These are phyloP conservation scores for Ajuga reptans DNA, from an alignment of 305 asterid genomes.

Conservation along the genomic window DNA sequence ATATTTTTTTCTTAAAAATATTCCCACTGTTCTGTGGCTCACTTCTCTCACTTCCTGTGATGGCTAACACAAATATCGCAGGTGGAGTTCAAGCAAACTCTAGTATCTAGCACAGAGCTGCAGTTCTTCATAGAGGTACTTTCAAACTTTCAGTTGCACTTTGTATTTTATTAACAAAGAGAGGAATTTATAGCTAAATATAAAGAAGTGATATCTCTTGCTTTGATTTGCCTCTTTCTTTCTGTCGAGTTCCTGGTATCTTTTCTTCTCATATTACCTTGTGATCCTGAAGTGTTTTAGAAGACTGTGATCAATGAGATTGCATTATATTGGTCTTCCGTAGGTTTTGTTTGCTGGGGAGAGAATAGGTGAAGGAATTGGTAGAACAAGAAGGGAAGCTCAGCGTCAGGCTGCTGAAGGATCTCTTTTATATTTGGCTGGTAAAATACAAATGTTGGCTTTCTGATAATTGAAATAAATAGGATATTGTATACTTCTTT, in stretches of 20 bases:
- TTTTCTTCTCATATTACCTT: not conserved
- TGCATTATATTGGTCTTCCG: conserved; percentile 26
- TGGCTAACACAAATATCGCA: conserved; percentile 33
- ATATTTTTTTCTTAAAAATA: too few species aligned
- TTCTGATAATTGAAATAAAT: conserved; percentile 20
- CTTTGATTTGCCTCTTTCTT: not conserved
- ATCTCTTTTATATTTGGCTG: conserved; percentile 76
- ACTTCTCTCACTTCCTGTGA: conserved; percentile 19
- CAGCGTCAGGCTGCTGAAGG: conserved; percentile 67
- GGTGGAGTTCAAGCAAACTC: conserved; percentile 73
- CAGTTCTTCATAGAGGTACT: conserved; percentile 73
- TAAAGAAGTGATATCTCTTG: not conserved
- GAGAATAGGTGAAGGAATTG: conserved; percentile 71
- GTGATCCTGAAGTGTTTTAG: conserved; percentile 15
- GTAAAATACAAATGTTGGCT: conserved; percentile 35
- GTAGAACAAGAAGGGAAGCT: conserved; percentile 90
- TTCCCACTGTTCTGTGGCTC: not conserved
- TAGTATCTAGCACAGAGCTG: conserved; percentile 45
- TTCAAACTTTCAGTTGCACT: conserved; percentile 15
- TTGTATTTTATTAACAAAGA: not conserved
- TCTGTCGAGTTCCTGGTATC: conserved; percentile 10
- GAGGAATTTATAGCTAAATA: conserved; percentile 2
- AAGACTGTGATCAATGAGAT: not conserved
- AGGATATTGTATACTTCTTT: conserved; percentile 4
- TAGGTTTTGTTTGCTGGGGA: conserved; percentile 85